Conservation (phyloP, 345 rosid species). For the Sonneratia alba region DNA sequence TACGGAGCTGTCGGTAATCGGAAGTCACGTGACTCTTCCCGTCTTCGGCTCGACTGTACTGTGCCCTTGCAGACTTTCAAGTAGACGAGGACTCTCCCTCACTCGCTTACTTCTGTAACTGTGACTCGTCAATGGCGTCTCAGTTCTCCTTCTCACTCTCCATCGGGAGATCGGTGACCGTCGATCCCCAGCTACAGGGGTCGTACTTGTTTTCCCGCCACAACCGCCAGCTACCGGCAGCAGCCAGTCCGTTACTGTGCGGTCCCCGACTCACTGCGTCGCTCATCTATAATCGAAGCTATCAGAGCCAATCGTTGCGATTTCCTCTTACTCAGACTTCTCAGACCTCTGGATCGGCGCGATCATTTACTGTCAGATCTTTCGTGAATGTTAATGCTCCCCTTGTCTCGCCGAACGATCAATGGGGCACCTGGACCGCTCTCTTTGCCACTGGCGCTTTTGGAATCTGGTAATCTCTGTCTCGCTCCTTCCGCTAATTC, state of each 20-base stretch:
- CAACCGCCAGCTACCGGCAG: background rate
- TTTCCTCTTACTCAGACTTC: background rate
- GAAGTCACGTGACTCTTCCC: background rate
- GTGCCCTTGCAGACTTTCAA: background rate
- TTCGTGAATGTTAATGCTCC: constrained; percentile 26
- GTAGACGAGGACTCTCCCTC: too few species aligned
- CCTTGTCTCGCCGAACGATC: constrained; percentile 58
- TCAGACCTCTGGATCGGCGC: background rate
- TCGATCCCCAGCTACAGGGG: background rate
- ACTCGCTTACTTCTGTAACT: background rate
- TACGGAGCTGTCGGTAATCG: too few species aligned
- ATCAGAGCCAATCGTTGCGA: constrained; percentile 1
- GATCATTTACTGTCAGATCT: constrained; percentile 16
- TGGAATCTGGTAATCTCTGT: constrained; percentile 52
- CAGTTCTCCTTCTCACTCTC: constrained; percentile 2
- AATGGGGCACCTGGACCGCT: constrained; percentile 71
- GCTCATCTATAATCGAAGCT: background rate
- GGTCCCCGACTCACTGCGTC: background rate
- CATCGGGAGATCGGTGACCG: background rate
- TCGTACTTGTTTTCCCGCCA: constrained; percentile 7
- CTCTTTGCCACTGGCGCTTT: constrained; percentile 80
- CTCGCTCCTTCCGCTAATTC: background rate
- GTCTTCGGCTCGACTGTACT: background rate
- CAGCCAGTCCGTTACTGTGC: background rate
- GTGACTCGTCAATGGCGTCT: constrained; percentile 11